Base-by-base conservation (phyloP, 768 basidiomycete species). In the Termitomyces titanicus region DNA sequence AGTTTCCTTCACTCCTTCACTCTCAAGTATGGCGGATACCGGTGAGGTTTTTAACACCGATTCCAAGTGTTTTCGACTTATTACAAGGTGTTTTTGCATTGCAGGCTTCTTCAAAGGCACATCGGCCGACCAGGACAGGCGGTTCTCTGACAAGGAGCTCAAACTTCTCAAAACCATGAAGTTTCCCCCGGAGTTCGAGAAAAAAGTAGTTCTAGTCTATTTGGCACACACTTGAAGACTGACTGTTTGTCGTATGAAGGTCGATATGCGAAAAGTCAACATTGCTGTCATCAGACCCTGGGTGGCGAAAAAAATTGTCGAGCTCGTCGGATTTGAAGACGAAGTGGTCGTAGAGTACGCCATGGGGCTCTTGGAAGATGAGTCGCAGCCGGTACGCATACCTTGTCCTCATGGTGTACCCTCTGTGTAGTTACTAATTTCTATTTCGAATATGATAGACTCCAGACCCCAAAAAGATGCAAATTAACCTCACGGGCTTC, bases 331-430 rank as follows among this genome's bases (percentile, higher is more conserved):
- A 2, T 85, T 98, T 35, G 97, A 99, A 64, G 97, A 99, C 70
- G 97, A 99, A 68, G 87, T 99, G 40, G 88, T 98, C 39, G 86
- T 98, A 27, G 96, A 98, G 66, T 98, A 97, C 66, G 93, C 94
- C 17, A 92, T 94, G 85, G 93, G 93, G 17, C 78, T 98, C 18
- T 74, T 99, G 5, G 97, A 99, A 66, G 92, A 97, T 63, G 77
- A 84, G 46, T 79, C 82, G 15, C 82, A 89, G 60, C 88, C 90
- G n/a, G 94, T 96, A 59, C 61, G 87, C 69, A 46, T 43, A 17
- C 17, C 22, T 12, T 11, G 10, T 22, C 11, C 49, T 0, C 27
- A 44, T 46, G 50, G 9, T 22, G 37, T 47, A 42, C 24, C 17
- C 39, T 5, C 34, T 39, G 11, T 39, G 51, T 8, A 24, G 5